These are phyloP conservation scores for Fusarium denticulatum DNA, from an alignment of 2,329 filamentous ascomycete species.

Conservation along the genomic window DNA sequence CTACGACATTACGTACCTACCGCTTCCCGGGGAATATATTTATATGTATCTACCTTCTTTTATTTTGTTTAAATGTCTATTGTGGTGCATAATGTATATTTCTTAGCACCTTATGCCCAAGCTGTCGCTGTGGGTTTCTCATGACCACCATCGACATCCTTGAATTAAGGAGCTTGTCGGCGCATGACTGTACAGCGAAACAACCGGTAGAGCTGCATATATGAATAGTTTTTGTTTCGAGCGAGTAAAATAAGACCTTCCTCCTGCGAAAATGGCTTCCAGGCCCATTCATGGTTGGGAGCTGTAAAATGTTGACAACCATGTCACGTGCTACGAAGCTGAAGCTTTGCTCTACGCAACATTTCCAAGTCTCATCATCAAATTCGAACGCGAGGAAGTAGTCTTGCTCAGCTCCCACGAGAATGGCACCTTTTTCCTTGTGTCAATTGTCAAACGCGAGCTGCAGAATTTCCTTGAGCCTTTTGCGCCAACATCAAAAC, in stretches of 20 bases:
- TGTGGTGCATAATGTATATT: neutral
- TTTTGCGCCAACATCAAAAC: neutral
- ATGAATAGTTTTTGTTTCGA: neutral
- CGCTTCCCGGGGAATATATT: neutral
- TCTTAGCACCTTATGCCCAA: neutral
- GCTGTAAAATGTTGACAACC: neutral
- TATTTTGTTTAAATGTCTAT: neutral
- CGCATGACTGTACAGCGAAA: accelerated
- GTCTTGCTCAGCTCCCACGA: neutral
- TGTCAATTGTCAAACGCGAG: neutral
- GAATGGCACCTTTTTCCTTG: neutral
- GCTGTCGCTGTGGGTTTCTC: no score
- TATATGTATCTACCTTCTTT: neutral
- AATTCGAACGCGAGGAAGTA: neutral
- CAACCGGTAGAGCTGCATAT: neutral
- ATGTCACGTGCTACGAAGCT: neutral
- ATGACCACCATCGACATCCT: neutral
- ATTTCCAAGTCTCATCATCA: neutral
- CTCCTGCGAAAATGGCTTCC: neutral
- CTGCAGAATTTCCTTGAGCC: neutral
- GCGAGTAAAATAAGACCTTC: neutral
- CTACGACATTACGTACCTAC: neutral
- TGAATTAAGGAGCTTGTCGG: neutral
- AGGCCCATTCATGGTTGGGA: neutral
- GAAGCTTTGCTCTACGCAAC: neutral